Percentiles rank a stretch among this genome's conserved stretches.
These are phyloP conservation scores for Fraxinus greggii DNA, from an alignment of 305 asterid genomes.

Conservation along the genomic window DNA sequence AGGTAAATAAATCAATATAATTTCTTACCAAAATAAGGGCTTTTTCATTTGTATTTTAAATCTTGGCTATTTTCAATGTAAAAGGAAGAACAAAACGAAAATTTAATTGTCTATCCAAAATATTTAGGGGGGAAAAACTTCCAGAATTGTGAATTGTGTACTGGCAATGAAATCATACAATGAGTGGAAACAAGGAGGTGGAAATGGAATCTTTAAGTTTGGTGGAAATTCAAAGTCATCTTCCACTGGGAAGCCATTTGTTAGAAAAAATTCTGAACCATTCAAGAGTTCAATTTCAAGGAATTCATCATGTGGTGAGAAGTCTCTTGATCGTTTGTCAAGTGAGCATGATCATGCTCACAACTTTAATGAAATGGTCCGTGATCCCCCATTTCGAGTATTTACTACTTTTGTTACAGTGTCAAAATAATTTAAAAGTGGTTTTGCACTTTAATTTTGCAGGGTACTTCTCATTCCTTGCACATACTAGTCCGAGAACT, in stretches of 20 bases:
- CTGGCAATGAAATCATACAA: conserved; percentile 71
- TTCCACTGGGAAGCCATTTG: conserved; percentile 53
- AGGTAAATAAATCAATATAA: conserved; percentile 39
- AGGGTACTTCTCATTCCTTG: conserved; percentile 57
- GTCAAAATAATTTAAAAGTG: neutral
- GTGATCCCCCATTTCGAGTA: conserved; percentile 28
- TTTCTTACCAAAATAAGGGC: neutral
- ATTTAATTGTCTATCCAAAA: neutral
- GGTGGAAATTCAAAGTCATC: conserved; percentile 61
- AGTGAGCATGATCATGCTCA: conserved; percentile 47
- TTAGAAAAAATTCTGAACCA: conserved; percentile 58
- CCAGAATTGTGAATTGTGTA: conserved; percentile 73
- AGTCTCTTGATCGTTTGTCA: conserved; percentile 38
- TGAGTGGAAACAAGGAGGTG: conserved; percentile 83
- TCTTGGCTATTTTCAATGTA: conserved; percentile 7
- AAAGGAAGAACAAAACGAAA: neutral
- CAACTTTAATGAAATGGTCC: conserved; percentile 49
- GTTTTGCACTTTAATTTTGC: conserved; percentile 29
- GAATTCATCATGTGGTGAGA: conserved; percentile 49
- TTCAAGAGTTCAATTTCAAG: conserved; percentile 64
- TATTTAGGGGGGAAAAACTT: conserved; percentile 77
- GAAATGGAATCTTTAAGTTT: conserved; percentile 63
- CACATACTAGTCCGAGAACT: conserved; percentile 53
- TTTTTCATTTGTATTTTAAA: conserved; percentile 4
- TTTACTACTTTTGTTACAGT: conserved; percentile 5